Base-by-base conservation (phyloP, 73 alveolate genomes). In the Symbiodinium pilosum region DNA sequence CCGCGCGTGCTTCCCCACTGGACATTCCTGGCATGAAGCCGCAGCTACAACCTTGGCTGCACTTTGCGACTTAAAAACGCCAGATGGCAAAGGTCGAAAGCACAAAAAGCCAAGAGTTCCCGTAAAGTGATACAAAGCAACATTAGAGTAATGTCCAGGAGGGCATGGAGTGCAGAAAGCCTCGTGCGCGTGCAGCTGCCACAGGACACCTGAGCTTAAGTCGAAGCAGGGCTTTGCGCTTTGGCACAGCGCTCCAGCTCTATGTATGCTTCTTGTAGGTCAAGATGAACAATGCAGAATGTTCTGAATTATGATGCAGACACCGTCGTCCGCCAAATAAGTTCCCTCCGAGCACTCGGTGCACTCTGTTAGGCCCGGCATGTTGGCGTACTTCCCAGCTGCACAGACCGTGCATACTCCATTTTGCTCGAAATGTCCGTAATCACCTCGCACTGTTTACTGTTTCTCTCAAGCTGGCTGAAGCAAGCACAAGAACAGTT, bases 381-480 rank as follows among this genome's bases (percentile, higher is more conserved):
- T 14, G 71, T 68, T 51, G 2, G 95, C 95, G 68, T 59, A 88
- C 71, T 43, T 88, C 16, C 95, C 95, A 0, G 95, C 95, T 9
- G 95, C 87, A 24, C 95, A 88, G 20, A 88, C 95, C 26, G 9
- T 3, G 44, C 95, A 88, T 1, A n/a, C 8, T 36, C 95, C 95
- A 14, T 4, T 56, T 28, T 64, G 44, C 95, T 40, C 69, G 43
- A 64, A 88, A 73, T 18, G 5, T 12, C 95, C 95, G 41, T 88
- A 51, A 12, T n/a, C 43, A 20, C 95, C 86, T 56, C 44, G 36
- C 85, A 9, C 64, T 51, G 73, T n/a, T n/a, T n/a, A n/a, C n/a
- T n/a, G n/a, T n/a, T n/a, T n/a, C n/a, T n/a, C n/a, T n/a, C n/a
- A n/a, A n/a, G n/a, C n/a, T n/a, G n/a, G n/a, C n/a, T n/a, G n/a